phyloP scores from a whole-genome alignment of 768 basidiomycete genomes.

The Mycena floridula region DNA sequence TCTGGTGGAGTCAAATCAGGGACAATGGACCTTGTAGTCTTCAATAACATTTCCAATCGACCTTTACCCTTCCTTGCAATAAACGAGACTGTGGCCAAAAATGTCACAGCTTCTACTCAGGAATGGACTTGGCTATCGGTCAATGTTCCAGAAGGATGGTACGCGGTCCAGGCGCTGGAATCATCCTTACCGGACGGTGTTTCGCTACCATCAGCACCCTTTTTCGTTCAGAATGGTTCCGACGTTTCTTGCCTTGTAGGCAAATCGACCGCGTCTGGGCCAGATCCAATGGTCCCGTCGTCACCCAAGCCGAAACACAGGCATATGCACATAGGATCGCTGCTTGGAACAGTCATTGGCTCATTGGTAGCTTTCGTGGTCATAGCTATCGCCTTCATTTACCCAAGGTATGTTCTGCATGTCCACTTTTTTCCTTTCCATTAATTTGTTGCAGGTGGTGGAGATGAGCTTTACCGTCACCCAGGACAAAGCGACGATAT shows the following conservation, averaged over 20 bases:
- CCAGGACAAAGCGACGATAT: slow-evolving; percentile 11
- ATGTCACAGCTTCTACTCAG: slow-evolving; percentile 8
- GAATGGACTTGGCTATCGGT: slow-evolving; percentile 14
- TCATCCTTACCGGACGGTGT: slow-evolving; percentile 5
- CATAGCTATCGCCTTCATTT: slow-evolving; percentile 16
- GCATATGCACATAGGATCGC: slow-evolving; percentile 10
- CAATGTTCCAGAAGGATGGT: slow-evolving; percentile 16
- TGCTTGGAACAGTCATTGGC: slow-evolving; percentile 21
- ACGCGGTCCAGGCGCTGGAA: slow-evolving; percentile 13
- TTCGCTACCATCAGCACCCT: slow-evolving; percentile 10
- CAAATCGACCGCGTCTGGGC: slow-evolving; percentile 1
- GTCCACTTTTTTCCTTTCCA: too few species aligned
- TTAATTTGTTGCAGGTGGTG: too few species aligned
- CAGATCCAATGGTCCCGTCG: slow-evolving; percentile 3
- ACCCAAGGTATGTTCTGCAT: too few species aligned
- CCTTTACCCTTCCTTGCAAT: too few species aligned
- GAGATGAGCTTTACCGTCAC: slow-evolving; percentile 9
- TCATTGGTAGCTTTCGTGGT: slow-evolving; percentile 13
- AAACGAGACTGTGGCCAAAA: slow-evolving; percentile 13
- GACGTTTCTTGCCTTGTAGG: slow-evolving; percentile 9
- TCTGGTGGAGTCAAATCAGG: too few species aligned
- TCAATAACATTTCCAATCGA: too few species aligned
- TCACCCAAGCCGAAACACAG: not conserved
- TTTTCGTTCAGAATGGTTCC: slow-evolving; percentile 12
- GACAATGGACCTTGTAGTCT: too few species aligned